Percentiles rank a stretch among this genome's conserved stretches.
phyloP scores from a whole-genome alignment of 768 basidiomycete species.

The Lyophyllum semitale region DNA sequence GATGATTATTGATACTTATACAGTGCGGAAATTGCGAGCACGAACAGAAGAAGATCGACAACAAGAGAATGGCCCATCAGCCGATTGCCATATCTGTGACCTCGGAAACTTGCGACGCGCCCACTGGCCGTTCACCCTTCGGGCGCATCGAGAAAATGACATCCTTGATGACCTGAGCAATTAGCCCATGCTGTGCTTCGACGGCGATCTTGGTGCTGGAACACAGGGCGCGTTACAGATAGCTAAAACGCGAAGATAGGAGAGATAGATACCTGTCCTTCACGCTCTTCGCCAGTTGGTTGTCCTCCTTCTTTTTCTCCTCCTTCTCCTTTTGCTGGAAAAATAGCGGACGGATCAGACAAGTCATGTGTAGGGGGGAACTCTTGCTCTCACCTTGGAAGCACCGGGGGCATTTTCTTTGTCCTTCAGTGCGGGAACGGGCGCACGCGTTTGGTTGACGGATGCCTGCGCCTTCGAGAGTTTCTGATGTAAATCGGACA shows the following conservation, averaged over 20 bases:
- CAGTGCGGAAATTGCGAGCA: not conserved
- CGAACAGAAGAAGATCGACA: not conserved
- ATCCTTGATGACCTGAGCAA: slow-evolving; percentile 92
- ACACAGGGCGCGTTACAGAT: not conserved
- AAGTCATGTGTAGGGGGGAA: too few species aligned
- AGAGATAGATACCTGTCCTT: slow-evolving; percentile 71
- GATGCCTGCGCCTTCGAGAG: slow-evolving; percentile 68
- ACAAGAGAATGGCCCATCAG: slow-evolving; percentile 21
- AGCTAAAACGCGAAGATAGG: not conserved
- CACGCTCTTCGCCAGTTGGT: slow-evolving; percentile 84
- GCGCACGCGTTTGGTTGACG: slow-evolving; percentile 59
- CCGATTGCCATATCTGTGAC: slow-evolving; percentile 51
- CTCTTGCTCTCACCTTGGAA: slow-evolving; percentile 47
- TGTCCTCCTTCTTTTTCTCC: slow-evolving; percentile 87
- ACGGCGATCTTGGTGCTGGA: slow-evolving; percentile 82
- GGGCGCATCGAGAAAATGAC: slow-evolving; percentile 78
- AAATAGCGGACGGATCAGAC: too few species aligned
- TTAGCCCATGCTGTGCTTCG: slow-evolving; percentile 92
- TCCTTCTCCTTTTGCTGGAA: slow-evolving; percentile 55
- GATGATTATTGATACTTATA: not conserved
- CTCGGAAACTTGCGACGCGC: slow-evolving; percentile 34
- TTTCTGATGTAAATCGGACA: slow-evolving; percentile 89
- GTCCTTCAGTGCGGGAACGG: slow-evolving; percentile 55
- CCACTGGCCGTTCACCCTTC: slow-evolving; percentile 19
- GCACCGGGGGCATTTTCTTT: slow-evolving; percentile 34